Percentiles rank a stretch among this genome's conserved stretches.
phyloP scores from a whole-genome alignment of 1,139 yeast genomes.

The Saccharomyces hybrid region DNA sequence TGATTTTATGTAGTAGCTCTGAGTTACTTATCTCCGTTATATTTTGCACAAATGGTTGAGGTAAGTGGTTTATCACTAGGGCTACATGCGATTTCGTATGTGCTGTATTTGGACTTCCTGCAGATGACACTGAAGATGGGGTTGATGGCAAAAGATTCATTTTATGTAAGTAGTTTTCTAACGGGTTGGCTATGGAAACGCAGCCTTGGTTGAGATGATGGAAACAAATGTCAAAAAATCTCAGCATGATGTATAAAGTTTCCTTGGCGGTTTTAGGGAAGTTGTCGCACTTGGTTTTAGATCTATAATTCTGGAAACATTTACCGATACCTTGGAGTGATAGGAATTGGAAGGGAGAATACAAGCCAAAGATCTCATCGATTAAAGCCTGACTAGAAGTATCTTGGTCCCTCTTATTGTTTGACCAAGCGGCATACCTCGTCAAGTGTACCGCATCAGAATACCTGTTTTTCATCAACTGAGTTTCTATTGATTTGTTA shows the following conservation, averaged over 20 bases:
- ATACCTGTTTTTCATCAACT: slow-evolving; percentile 23
- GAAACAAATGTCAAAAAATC: slow-evolving; percentile 27
- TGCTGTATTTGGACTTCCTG: slow-evolving; percentile 10
- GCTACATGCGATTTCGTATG: slow-evolving; percentile 12
- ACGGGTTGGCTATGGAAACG: slow-evolving; percentile 22
- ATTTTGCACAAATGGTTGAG: slow-evolving; percentile 20
- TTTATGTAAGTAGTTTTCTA: slow-evolving; percentile 18
- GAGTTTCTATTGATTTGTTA: slow-evolving; percentile 22
- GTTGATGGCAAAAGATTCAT: slow-evolving; percentile 11
- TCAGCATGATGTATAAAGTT: slow-evolving; percentile 24
- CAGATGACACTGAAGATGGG: slow-evolving; percentile 9
- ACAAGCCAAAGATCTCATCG: slow-evolving; percentile 27
- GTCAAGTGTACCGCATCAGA: slow-evolving; percentile 20
- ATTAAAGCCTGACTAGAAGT: slow-evolving; percentile 19
- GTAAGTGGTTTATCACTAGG: slow-evolving; percentile 16
- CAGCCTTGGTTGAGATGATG: slow-evolving; percentile 19
- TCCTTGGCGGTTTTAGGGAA: slow-evolving; percentile 15
- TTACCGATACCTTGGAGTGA: slow-evolving; percentile 28
- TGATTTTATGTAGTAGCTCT: slow-evolving; percentile 12
- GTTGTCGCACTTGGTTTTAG: slow-evolving; percentile 10
- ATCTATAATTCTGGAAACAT: slow-evolving; percentile 8
- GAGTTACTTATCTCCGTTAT: slow-evolving; percentile 15
- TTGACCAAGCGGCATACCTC: slow-evolving; percentile 17
- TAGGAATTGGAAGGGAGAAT: slow-evolving; percentile 22
- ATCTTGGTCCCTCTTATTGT: slow-evolving; percentile 8